Percentiles rank a stretch among this genome's conserved stretches.
Conservation (phyloP, 2,329 filamentous ascomycete genomes). For the Sclerotinia borealis region DNA sequence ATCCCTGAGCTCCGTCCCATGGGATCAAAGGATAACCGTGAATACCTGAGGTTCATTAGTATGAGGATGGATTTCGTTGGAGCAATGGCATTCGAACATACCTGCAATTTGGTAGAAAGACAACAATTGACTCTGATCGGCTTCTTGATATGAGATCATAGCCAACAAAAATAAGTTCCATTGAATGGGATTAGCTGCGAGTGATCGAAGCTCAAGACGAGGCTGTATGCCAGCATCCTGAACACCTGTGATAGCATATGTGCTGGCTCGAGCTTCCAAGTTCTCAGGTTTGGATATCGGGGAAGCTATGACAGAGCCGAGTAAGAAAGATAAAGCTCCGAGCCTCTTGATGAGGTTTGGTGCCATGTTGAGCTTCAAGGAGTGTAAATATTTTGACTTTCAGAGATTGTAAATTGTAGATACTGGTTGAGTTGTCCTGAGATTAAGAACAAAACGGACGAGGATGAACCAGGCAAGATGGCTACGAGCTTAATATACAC, state of each 20-base stretch:
- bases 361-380: not conserved
- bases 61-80: not conserved
- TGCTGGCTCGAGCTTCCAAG: not conserved
- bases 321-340: not conserved
- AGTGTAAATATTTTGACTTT: not conserved
- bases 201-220: conserved; percentile 61
- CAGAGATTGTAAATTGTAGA: not conserved
- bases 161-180: conserved; percentile 74
- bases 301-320: not conserved
- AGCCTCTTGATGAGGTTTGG: not conserved
- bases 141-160: conserved; percentile 60
- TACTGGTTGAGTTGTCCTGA: not conserved
- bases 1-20: conserved; percentile 8
- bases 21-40: conserved; percentile 32
- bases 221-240: conserved; percentile 23
- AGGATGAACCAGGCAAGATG: too few relatives aligned
- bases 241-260: conserved; percentile 9
- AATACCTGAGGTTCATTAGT: conserved; percentile 2
- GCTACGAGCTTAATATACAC: not conserved
- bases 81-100: conserved; percentile 30
- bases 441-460: not conserved
- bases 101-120: conserved; percentile 77
- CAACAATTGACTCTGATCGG: conserved; percentile 54
- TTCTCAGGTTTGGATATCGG: not conserved
- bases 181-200: conserved; percentile 52